Evolutionary conservation across 768 basidiomycete genomes (phyloP), one percentile per base, ranked within the genome.

Genomic region (Baorangia bicolor): DNA sequence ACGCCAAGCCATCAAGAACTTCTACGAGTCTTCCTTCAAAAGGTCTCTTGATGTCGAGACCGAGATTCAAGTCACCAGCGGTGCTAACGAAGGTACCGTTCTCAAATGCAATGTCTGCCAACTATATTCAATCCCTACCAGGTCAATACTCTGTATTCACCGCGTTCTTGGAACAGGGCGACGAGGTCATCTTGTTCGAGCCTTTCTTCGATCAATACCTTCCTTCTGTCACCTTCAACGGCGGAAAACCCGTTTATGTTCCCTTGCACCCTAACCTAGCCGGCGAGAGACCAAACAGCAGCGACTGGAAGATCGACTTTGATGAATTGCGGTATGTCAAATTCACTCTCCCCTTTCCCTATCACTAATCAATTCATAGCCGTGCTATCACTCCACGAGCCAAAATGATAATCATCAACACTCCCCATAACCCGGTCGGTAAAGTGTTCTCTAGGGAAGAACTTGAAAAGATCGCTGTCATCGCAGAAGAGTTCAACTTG

Each of bases 111-210:
- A 10, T 13, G 23, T 57, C 25, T 14, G 14, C 16, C 18, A 23
- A 18, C 27, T 28, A 20, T 44, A 47, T 51, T 64, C 49, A 61
- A 41, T 7, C 14, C 4, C 47, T 56, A 28, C 20, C 27, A 70
- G 95, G 96, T 25, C 90, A 94, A 79, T 98, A 96, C 71, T 85
- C 95, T 48, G 91, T 94, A 49, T 91, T 96, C 64, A 83, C 86
- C 12, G 97, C 97, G 0, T 98, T 96, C 75, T 73, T 97, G 37
- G 88, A 98, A 58, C 80, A 83, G 35, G 96, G 90, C 4, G 97
- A 98, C 66, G 97, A 99, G 72, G 96, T 98, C 59, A 96, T 99
- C 73, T 87, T 98, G 83, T 95, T 98, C 67, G 97, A 98, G 73
- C 96, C 95, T 2, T 97, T 93, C 79, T 98, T 97, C 68, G 95